A percentile compares a stretch with the other conserved stretches of the same genome.
Evolutionary conservation across 768 basidiomycete genomes (phyloP).

Genomic region (Solioccasus polychromus): DNA sequence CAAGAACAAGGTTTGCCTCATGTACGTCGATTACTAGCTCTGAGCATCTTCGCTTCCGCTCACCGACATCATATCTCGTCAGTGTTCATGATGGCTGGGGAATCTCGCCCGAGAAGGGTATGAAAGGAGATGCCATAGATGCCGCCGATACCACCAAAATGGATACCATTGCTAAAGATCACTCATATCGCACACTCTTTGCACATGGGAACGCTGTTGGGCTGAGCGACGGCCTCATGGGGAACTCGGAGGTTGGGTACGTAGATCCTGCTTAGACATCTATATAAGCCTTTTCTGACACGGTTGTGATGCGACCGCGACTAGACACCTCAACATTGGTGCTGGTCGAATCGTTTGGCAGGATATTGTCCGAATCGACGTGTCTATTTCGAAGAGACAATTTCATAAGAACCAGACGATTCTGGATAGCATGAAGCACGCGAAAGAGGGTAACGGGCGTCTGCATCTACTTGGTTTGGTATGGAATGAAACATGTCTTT

Average conservation of each 20-base stretch:
- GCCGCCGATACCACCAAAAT: slow-evolving; percentile 84
- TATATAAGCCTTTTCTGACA: not conserved
- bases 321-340: slow-evolving; percentile 92
- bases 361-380: slow-evolving; percentile 94
- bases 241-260: slow-evolving; percentile 96
- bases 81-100: slow-evolving; percentile 99
- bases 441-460: slow-evolving; percentile 79
- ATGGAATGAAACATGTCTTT: slow-evolving; percentile 20
- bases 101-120: slow-evolving; percentile 60
- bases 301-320: not conserved
- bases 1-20: slow-evolving; percentile 89
- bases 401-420: slow-evolving; percentile 80
- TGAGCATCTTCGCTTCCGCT: not conserved
- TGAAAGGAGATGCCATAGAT: slow-evolving; percentile 86
- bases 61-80: not conserved
- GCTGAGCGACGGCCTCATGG: slow-evolving; percentile 92
- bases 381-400: slow-evolving; percentile 82
- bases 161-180: slow-evolving; percentile 79
- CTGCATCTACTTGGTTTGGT: slow-evolving; percentile 89
- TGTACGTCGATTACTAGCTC: slow-evolving; percentile 45
- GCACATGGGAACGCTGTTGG: slow-evolving; percentile 94
- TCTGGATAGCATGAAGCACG: slow-evolving; percentile 67
- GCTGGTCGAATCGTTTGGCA: slow-evolving; percentile 97
- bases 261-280: slow-evolving; percentile 25
- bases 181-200: slow-evolving; percentile 67